Evolutionary conservation across 1,284 basidiomycete species (phyloP), one percentile per base, ranked within the genome.

Genomic region (Cryptococcus amylolentus): DNA sequence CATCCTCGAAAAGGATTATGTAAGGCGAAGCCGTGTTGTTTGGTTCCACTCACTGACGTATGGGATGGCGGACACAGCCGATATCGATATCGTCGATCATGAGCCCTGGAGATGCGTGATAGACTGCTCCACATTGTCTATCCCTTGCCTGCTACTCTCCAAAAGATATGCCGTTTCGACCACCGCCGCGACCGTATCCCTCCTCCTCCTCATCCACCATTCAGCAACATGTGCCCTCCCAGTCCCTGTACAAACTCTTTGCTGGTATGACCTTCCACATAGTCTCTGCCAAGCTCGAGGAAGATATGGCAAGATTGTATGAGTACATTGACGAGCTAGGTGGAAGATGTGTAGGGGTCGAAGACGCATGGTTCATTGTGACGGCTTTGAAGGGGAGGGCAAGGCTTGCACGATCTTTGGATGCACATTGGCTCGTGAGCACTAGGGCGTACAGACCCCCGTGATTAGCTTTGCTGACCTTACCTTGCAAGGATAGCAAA

Each of bases 271-370:
- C 67, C 9, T 70, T 78, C 42, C 68, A 71, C 49, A 60, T 78
- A 37, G 54, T 78, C 1, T 63, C 73, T 0, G 70, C 71, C n/a
- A 77, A 77, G 43, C 54, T 77, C 16, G 72, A 74, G 38, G 52
- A 57, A 35, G 62, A 67, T 14, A 83, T 94, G 54, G 43, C 48
- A 16, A 47, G 49, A 14, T 52, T 63, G 20, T 71, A 71, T 45
- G 20, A 51, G 14, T 61, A 62, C 35, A 70, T 77, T 28, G 69
- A 69, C 18, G 68, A 68, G n/a, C 63, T 78, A 4, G 76, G 75
- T 6, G 76, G 74, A 16, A 55, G 53, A 39, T 58, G 61, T n/a
- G 64, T 68, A 0, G 44, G 58, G 1, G n/a, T 66, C 0, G 61
- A 64, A 7, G 55, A 65, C 4, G 68, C 68, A 12, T 47, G 57